Evolutionary conservation across 441 rosid genomes (phyloP).

Genomic region (Francoa sonchifolia): DNA sequence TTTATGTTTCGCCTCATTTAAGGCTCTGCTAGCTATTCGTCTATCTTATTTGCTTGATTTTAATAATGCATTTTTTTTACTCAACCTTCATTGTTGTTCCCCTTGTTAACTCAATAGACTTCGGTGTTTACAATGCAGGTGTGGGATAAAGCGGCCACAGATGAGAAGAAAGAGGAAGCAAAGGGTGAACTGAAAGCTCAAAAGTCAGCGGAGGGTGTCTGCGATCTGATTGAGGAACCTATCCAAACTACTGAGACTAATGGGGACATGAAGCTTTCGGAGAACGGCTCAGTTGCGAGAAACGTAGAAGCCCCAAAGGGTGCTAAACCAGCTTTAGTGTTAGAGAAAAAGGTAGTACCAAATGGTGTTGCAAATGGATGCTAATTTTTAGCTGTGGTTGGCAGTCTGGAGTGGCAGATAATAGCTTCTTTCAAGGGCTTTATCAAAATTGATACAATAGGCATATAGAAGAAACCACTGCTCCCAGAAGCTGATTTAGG

Average conservation of each 20-base stretch:
- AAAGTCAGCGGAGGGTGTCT: slow-evolving; percentile 16
- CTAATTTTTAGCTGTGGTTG: slow-evolving; percentile 24
- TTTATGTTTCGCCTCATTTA: not conserved
- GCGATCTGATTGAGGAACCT: slow-evolving; percentile 25
- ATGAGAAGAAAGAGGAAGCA: slow-evolving; percentile 34
- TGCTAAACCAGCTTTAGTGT: slow-evolving; percentile 16
- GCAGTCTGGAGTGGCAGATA: slow-evolving; percentile 9
- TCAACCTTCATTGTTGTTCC: not conserved
- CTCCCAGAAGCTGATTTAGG: not conserved
- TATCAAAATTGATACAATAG: not conserved
- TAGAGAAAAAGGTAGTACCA: slow-evolving; percentile 21
- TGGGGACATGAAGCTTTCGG: slow-evolving; percentile 28
- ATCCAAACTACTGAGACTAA: slow-evolving; percentile 18
- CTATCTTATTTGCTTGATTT: not conserved
- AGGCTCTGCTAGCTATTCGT: not conserved
- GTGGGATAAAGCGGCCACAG: slow-evolving; percentile 35
- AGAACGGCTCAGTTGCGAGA: slow-evolving; percentile 25
- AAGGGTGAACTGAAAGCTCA: slow-evolving; percentile 15
- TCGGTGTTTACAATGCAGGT: slow-evolving; percentile 21
- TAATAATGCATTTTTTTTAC: not conserved
- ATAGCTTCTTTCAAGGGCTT: slow-evolving; percentile 5
- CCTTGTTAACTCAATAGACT: not conserved
- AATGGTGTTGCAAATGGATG: slow-evolving; percentile 41
- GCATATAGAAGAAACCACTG: slow-evolving; percentile 8
- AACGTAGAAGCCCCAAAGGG: slow-evolving; percentile 19